Base-by-base conservation (phyloP, 75 land plant genomes). In the Larix kaempferi region DNA sequence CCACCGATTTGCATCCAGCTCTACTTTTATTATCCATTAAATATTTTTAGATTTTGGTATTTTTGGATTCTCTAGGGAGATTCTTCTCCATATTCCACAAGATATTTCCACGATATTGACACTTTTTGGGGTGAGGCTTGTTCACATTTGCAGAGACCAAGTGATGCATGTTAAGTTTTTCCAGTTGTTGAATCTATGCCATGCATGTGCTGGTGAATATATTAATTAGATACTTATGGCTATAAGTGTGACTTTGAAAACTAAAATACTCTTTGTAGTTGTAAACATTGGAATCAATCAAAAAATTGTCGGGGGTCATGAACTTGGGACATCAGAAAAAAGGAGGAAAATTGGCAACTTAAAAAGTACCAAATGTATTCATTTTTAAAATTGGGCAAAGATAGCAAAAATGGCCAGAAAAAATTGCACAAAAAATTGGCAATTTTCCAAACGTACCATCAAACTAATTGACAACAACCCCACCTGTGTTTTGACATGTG, bases 251-350 rank as follows among this genome's bases (percentile, higher is more conserved):
- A 5, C 23, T 59, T 59, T 59, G 61, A 25, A 5, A 59, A 59
- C n/a, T 19, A 25, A 59, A 19, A n/a, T 8, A 19, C n/a, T 15
- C 60, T n/a, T 8, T 2, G 23, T 59, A 49, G 54, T 49, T 49
- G 54, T 12, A 49, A 49, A 49, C 12, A 49, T 49, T 49, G 54
- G 54, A 11, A 49, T 49, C 54, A 49, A 12, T 8, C 93, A 49
- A 44, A 44, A 49, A 10, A 49, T 49, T 49, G 11, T 12, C 12
- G 0, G 54, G 12, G 54, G 11, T 49, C 54, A 49, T 49, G 54
- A 49, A 49, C 54, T 10, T 2, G 2, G 54, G 54, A 49, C 54
- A 49, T 49, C 11, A 49, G 54, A 10, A 10, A 49, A 49, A 49
- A 29, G 33, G 33, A 29, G 33, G 33, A 29, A 29, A 29, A 29